phyloP scores from a whole-genome alignment of 2,329 filamentous ascomycete species.

The Sporothrix mexicana region DNA sequence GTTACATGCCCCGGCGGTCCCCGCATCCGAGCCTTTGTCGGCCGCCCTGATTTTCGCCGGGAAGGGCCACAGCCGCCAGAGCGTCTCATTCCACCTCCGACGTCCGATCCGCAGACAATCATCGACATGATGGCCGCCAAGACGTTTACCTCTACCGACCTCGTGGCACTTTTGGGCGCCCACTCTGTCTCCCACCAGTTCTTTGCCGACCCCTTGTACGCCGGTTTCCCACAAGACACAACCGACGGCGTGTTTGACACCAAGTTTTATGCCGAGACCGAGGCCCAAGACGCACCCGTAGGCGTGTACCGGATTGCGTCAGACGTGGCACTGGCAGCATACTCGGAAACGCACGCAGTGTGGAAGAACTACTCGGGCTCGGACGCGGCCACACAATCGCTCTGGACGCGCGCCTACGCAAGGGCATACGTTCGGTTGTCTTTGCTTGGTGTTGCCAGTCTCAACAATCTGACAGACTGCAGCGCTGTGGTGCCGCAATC shows the following conservation, averaged over 20 bases:
- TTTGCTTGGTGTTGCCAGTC: slow-evolving; percentile 61
- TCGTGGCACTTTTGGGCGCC: slow-evolving; percentile 61
- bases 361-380: slow-evolving; percentile 48
- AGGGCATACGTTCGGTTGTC: slow-evolving; percentile 61
- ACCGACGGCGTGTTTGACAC: slow-evolving; percentile 59
- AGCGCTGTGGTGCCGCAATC: slow-evolving; percentile 54
- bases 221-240: slow-evolving; percentile 52
- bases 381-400: slow-evolving; percentile 43
- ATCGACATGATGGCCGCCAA: slow-evolving; percentile 56
- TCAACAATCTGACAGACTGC: slow-evolving; percentile 62
- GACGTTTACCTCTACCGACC: slow-evolving; percentile 55
- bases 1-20: slow-evolving; percentile 60
- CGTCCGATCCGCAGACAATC: slow-evolving; percentile 49
- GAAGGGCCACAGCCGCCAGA: slow-evolving; percentile 46
- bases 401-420: slow-evolving; percentile 54
- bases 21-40: slow-evolving; percentile 55
- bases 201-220: slow-evolving; percentile 49
- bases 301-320: slow-evolving; percentile 50
- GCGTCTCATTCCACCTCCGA: slow-evolving; percentile 53
- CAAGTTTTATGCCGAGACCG: slow-evolving; percentile 53
- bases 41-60: slow-evolving; percentile 51
- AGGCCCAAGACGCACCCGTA: slow-evolving; percentile 41
- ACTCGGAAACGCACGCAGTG: slow-evolving; percentile 46
- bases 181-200: slow-evolving; percentile 57
- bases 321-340: slow-evolving; percentile 49